A percentile compares a stretch with the other conserved stretches of the same genome.
These are phyloP conservation scores for Aegilops sharonensis DNA, from an alignment of 176 grass and related monocot species.

Conservation along the genomic window DNA sequence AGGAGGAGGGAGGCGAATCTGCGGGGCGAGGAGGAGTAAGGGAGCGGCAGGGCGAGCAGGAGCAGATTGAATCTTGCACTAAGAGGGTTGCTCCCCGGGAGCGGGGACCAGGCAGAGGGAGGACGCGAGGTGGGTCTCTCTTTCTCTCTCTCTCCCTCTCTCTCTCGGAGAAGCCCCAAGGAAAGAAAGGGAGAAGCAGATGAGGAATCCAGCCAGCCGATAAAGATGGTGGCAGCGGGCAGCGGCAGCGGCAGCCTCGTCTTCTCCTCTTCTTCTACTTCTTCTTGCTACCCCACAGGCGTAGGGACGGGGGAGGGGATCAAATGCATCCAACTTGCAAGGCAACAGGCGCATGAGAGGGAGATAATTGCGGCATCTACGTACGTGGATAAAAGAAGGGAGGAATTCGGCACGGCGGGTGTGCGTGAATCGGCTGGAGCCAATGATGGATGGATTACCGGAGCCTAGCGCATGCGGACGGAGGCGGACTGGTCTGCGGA, in stretches of 20 bases:
- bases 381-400: background rate
- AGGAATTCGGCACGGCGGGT: background rate
- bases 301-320: background rate
- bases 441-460: background rate
- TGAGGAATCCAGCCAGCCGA: slow-evolving; percentile 28
- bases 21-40: background rate
- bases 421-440: background rate
- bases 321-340: slow-evolving; percentile 7
- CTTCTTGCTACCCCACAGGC: background rate
- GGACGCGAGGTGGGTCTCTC: slow-evolving; percentile 8
- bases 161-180: background rate
- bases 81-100: background rate
- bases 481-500: background rate
- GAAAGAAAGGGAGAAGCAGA: background rate
- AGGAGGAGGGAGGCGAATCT: background rate
- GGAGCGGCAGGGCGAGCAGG: slow-evolving; percentile 1
- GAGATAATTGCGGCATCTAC: background rate
- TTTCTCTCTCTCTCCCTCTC: background rate
- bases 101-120: background rate
- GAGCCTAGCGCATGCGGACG: background rate
- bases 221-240: slow-evolving; percentile 52
- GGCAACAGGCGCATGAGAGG: background rate
- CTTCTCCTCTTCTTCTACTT: background rate
- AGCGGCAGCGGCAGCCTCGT: background rate
- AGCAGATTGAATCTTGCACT: slow-evolving; percentile 36